A percentile compares a stretch with the other conserved stretches of the same genome.
Evolutionary conservation across 2,329 filamentous ascomycete species (phyloP).

Genomic region (Neoarthrinium moseri): DNA sequence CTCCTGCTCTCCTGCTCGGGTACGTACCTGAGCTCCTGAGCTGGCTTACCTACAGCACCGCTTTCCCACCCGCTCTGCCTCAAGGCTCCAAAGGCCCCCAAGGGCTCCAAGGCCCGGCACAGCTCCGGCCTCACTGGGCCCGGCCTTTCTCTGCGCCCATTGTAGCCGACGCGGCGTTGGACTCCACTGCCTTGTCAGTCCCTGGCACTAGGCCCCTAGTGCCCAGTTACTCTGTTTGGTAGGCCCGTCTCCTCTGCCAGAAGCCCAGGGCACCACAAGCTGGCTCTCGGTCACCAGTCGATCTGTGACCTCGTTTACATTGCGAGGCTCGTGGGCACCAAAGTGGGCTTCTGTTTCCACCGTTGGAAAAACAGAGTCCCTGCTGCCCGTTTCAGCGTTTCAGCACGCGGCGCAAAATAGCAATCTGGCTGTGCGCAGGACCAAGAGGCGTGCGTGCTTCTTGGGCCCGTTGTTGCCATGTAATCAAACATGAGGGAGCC

Average conservation of each 20-base stretch:
- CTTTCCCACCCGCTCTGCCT: too few species aligned
- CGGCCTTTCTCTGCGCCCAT: not conserved
- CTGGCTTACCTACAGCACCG: too few species aligned
- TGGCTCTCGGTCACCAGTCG: not conserved
- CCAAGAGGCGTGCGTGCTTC: too few species aligned
- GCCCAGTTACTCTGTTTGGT: too few species aligned
- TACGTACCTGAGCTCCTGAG: not conserved
- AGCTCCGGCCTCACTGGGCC: conserved; percentile 3
- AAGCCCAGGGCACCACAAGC: too few species aligned
- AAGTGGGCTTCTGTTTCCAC: conserved; percentile 4
- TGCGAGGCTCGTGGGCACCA: not conserved
- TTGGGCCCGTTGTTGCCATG: not conserved
- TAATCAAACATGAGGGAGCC: conserved; percentile 3
- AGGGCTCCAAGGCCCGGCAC: conserved; percentile 6
- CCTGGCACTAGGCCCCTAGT: too few species aligned
- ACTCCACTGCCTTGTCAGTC: conserved; percentile 6
- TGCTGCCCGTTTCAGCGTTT: not conserved
- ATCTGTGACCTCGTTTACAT: conserved; percentile 8
- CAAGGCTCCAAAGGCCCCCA: not conserved
- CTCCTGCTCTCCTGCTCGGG: too few species aligned
- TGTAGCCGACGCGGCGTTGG: conserved; percentile 2
- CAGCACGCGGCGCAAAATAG: not conserved
- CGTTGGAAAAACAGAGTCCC: conserved; percentile 4
- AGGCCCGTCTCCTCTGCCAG: too few species aligned
- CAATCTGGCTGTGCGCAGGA: too few species aligned